A percentile compares a stretch with the other conserved stretches of the same genome.
phyloP scores from a whole-genome alignment of 768 basidiomycete genomes.

The Boletales sp. region DNA sequence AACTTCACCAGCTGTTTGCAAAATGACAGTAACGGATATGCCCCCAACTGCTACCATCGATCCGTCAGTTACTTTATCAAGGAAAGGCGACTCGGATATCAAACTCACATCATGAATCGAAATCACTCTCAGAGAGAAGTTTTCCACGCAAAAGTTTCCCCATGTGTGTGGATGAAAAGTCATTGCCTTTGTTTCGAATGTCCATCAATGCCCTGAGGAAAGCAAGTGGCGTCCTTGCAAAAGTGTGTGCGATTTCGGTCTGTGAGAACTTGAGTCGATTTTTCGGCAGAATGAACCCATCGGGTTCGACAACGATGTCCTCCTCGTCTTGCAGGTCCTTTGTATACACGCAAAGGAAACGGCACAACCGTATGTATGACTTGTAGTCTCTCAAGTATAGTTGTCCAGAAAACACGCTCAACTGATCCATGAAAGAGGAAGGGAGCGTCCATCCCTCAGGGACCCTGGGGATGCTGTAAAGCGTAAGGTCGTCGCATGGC shows the following conservation, averaged over 20 bases:
- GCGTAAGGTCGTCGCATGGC: conserved; percentile 26
- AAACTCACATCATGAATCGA: not conserved
- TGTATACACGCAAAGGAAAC: conserved; percentile 32
- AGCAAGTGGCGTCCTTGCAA: too few relatives aligned
- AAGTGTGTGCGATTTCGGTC: too few relatives aligned
- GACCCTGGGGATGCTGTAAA: conserved; percentile 20
- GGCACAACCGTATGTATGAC: conserved; percentile 33
- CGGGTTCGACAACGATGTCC: too few relatives aligned
- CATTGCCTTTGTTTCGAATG: not conserved
- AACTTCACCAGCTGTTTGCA: too few relatives aligned
- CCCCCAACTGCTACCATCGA: too few relatives aligned
- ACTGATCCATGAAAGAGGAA: conserved; percentile 21
- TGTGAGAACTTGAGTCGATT: too few relatives aligned
- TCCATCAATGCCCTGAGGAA: not conserved
- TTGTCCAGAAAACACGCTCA: conserved; percentile 45
- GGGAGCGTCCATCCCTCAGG: conserved; percentile 9
- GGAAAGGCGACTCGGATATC: too few relatives aligned
- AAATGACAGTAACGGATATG: too few relatives aligned
- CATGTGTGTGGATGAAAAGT: not conserved
- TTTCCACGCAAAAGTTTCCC: not conserved
- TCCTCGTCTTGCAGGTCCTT: too few relatives aligned
- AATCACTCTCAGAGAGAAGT: not conserved
- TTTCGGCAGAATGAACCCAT: too few relatives aligned
- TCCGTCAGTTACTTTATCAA: too few relatives aligned
- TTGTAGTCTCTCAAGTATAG: conserved; percentile 35